Evolutionary conservation across 192 early-diverging fungal species (phyloP).

Genomic region (Spizellomyces punctatus): DNA sequence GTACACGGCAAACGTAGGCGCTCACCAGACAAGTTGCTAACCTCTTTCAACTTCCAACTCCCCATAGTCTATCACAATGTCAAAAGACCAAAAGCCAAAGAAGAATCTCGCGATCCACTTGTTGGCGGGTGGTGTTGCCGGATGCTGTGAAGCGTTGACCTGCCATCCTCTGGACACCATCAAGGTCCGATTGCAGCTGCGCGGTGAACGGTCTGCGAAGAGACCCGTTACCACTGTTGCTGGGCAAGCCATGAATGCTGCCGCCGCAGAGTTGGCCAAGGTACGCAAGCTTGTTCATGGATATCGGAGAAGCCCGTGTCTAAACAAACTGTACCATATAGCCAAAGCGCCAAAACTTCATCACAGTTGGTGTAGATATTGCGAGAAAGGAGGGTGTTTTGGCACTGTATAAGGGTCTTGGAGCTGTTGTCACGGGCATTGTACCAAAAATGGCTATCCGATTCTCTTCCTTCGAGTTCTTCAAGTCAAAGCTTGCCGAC

Average conservation of each 20-base stretch:
- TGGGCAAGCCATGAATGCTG: slow-evolving; percentile 52
- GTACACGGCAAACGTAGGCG: too few relatives aligned
- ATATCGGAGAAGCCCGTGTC: neutral
- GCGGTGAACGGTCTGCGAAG: slow-evolving; percentile 45
- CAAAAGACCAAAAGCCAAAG: slow-evolving; percentile 27
- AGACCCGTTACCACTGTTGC: slow-evolving; percentile 29
- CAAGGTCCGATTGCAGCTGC: slow-evolving; percentile 96
- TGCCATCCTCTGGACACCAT: slow-evolving; percentile 97
- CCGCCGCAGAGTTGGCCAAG: slow-evolving; percentile 50
- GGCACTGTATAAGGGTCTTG: slow-evolving; percentile 95
- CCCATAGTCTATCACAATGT: neutral
- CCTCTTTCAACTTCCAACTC: too few relatives aligned
- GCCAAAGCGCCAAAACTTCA: slow-evolving; percentile 60
- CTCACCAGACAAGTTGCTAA: too few relatives aligned
- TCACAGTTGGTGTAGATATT: slow-evolving; percentile 84
- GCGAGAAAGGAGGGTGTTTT: slow-evolving; percentile 83
- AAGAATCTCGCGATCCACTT: slow-evolving; percentile 80
- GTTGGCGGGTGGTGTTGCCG: slow-evolving; percentile 87
- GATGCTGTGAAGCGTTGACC: slow-evolving; percentile 84
- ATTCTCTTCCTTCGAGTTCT: slow-evolving; percentile 94
- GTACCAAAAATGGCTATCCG: slow-evolving; percentile 99
- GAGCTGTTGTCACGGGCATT: slow-evolving; percentile 93
- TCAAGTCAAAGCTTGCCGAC: slow-evolving; percentile 80
- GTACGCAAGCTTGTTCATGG: slow-evolving; percentile 20
- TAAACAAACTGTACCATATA: neutral